phyloP scores from a whole-genome alignment of 768 basidiomycete species.

The Pleurotus cornucopiae region DNA sequence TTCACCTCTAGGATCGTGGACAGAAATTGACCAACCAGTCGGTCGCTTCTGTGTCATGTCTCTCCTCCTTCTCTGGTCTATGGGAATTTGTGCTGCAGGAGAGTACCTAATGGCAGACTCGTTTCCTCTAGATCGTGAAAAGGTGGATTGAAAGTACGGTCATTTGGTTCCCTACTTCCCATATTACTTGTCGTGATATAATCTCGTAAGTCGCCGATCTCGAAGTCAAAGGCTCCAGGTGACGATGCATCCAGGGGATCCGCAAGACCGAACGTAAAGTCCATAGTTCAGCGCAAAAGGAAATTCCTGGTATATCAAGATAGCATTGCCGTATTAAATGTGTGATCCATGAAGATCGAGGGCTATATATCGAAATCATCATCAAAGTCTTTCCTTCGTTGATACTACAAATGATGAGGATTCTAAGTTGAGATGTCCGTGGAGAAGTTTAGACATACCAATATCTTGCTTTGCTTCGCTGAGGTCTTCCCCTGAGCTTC shows the following conservation, averaged over 20 bases:
- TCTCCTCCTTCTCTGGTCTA: slow-evolving; percentile 73
- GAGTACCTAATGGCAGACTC: slow-evolving; percentile 62
- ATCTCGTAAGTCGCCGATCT: too few species aligned
- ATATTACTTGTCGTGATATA: too few species aligned
- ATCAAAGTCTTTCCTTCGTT: slow-evolving; percentile 62
- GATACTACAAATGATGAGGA: slow-evolving; percentile 36
- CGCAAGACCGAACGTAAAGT: too few species aligned
- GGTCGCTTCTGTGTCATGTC: slow-evolving; percentile 85
- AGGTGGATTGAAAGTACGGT: background rate
- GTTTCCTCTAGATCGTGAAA: background rate
- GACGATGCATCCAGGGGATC: too few species aligned
- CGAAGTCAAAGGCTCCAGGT: too few species aligned
- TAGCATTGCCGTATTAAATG: too few species aligned
- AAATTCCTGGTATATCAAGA: too few species aligned
- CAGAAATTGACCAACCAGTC: slow-evolving; percentile 86
- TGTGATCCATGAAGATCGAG: too few species aligned
- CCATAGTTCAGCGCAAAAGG: too few species aligned
- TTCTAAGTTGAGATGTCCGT: background rate
- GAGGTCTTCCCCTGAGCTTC: slow-evolving; percentile 44
- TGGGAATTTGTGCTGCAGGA: slow-evolving; percentile 68
- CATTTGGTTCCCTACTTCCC: too few species aligned
- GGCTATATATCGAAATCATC: slow-evolving; percentile 51
- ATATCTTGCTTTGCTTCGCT: slow-evolving; percentile 55
- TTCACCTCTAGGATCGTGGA: slow-evolving; percentile 61
- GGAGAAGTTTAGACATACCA: slow-evolving; percentile 31